A percentile compares a stretch with the other conserved stretches of the same genome.
phyloP scores from a whole-genome alignment of 208 protist species.

The Acanthamoeba sp. region DNA sequence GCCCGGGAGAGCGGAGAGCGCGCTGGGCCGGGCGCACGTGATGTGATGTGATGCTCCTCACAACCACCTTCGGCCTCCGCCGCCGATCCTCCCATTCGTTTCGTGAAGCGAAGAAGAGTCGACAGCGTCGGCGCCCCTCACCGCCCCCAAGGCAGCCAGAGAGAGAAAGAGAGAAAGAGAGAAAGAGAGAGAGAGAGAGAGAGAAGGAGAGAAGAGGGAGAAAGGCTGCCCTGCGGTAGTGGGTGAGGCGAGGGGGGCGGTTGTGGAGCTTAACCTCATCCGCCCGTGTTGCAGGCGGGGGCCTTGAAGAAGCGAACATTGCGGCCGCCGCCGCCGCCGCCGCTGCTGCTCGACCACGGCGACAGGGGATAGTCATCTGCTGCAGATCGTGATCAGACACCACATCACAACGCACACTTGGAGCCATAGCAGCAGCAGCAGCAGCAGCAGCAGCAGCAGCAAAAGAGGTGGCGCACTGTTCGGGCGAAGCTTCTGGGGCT shows the following conservation, averaged over 20 bases:
- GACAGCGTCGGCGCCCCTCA: background rate
- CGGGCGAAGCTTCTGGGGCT: background rate
- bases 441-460: too few relatives aligned
- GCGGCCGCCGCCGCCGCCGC: background rate
- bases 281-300: conserved; percentile 22
- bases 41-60: background rate
- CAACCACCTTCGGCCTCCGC: background rate
- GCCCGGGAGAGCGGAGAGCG: background rate
- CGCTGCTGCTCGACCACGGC: conserved; percentile 39
- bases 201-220: background rate
- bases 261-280: conserved; percentile 53
- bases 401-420: background rate
- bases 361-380: conserved; percentile 16
- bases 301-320: conserved; percentile 40
- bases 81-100: background rate
- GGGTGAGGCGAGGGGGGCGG: background rate
- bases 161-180: background rate
- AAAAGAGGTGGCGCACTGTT: background rate
- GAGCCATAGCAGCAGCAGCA: too few relatives aligned
- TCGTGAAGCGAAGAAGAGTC: too few relatives aligned
- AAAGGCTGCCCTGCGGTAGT: background rate
- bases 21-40: background rate
- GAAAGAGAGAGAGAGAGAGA: background rate
- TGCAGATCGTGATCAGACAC: background rate
- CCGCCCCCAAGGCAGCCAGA: background rate